Conservation (phyloP, 2,329 filamentous ascomycete genomes). For the Fusarium goolgardi region DNA sequence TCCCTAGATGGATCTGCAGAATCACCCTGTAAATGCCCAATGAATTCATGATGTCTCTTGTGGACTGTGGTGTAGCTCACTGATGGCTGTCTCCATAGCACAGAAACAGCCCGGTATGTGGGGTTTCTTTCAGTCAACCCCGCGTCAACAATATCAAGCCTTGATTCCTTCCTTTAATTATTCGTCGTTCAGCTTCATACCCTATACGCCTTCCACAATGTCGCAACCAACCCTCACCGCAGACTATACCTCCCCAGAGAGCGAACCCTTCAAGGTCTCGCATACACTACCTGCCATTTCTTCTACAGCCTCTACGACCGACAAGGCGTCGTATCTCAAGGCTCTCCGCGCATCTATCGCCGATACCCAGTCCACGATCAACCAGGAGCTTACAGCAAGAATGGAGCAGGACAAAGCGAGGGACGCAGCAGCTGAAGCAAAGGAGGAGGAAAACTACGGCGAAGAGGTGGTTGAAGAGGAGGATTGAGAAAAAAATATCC, state of each 20-base stretch:
- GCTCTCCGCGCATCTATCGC: slow-evolving; percentile 67
- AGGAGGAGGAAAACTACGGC: slow-evolving; percentile 83
- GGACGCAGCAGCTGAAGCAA: slow-evolving; percentile 63
- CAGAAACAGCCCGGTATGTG: slow-evolving; percentile 7
- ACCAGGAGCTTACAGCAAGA: slow-evolving; percentile 75
- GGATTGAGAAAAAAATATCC: slow-evolving; percentile 41
- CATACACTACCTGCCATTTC: slow-evolving; percentile 52
- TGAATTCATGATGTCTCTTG: background rate
- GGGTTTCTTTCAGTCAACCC: slow-evolving; percentile 36
- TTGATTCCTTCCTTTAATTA: slow-evolving; percentile 2
- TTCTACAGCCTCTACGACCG: slow-evolving; percentile 53
- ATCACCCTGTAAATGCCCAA: background rate
- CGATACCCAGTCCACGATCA: slow-evolving; percentile 73
- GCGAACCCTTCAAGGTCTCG: slow-evolving; percentile 59
- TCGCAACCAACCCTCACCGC: slow-evolving; percentile 51
- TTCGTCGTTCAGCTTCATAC: background rate
- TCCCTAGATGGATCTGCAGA: background rate
- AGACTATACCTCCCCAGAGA: slow-evolving; percentile 65
- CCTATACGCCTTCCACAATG: slow-evolving; percentile 11
- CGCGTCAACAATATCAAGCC: slow-evolving; percentile 30
- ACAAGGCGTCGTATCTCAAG: slow-evolving; percentile 70
- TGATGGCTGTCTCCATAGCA: slow-evolving; percentile 6
- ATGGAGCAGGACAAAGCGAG: slow-evolving; percentile 78
- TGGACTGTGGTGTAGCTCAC: slow-evolving; percentile 1
- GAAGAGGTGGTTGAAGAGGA: slow-evolving; percentile 82